These are phyloP conservation scores for Penicillium lagena DNA, from an alignment of 495 filamentous ascomycete genomes.

Conservation along the genomic window DNA sequence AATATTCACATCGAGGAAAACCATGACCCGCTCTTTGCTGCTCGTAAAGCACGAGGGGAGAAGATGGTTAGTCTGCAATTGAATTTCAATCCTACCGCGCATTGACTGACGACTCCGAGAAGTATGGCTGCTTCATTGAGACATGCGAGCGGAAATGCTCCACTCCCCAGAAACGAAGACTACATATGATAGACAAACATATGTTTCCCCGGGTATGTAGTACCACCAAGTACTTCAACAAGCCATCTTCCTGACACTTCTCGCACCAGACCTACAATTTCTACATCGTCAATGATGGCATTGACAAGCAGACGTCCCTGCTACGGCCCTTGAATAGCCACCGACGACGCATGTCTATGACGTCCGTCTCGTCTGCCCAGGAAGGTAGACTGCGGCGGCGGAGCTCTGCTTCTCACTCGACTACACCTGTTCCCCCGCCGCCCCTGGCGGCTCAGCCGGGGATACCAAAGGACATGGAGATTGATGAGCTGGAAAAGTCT, in stretches of 20 bases:
- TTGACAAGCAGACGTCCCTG: slow-evolving; percentile 77
- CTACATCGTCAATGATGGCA: slow-evolving; percentile 76
- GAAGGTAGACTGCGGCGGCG: slow-evolving; percentile 33
- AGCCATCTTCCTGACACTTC: slow-evolving; percentile 1
- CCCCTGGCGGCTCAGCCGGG: not conserved
- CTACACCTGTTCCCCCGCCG: slow-evolving; percentile 1
- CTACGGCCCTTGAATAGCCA: slow-evolving; percentile 45
- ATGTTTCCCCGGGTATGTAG: slow-evolving; percentile 67
- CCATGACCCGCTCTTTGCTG: slow-evolving; percentile 72
- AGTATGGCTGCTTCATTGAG: slow-evolving; percentile 89
- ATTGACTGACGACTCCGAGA: not conserved
- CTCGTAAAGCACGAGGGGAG: slow-evolving; percentile 71
- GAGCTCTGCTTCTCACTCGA: slow-evolving; percentile 26
- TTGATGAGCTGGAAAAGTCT: slow-evolving; percentile 66
- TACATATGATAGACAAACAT: slow-evolving; percentile 92
- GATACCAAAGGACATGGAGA: slow-evolving; percentile 46
- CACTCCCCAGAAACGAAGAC: slow-evolving; percentile 72
- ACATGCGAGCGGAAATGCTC: slow-evolving; percentile 81
- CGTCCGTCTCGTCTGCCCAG: slow-evolving; percentile 28
- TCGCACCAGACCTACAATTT: slow-evolving; percentile 72
- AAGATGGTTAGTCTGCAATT: slow-evolving; percentile 60
- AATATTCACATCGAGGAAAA: slow-evolving; percentile 85
- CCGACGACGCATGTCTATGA: slow-evolving; percentile 45
- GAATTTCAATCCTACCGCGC: not conserved
- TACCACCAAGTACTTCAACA: not conserved